Percentiles rank a stretch among this genome's conserved stretches.
Conservation (phyloP, 2,329 filamentous ascomycete genomes). For the Colletotrichum brevisporum region DNA sequence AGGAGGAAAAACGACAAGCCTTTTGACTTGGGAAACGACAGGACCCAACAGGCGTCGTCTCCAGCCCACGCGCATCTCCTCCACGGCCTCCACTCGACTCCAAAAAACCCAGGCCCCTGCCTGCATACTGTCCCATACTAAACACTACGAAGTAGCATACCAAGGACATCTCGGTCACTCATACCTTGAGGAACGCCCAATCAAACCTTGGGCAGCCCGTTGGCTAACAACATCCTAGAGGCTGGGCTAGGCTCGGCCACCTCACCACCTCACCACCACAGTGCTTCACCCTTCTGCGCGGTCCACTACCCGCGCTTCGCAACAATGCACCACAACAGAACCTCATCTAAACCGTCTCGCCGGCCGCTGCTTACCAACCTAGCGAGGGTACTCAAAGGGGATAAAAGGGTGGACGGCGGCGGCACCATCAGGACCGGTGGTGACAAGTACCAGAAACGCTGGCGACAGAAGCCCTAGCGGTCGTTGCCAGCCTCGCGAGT, state of each 20-base stretch:
- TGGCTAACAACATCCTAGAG: constrained; percentile 22
- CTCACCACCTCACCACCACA: constrained; percentile 10
- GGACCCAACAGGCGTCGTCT: constrained; percentile 3
- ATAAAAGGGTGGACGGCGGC: not conserved
- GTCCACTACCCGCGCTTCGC: constrained; percentile 8
- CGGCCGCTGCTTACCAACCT: constrained; percentile 7
- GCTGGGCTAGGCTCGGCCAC: constrained; percentile 23
- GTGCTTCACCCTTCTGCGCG: not conserved
- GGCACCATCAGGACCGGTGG: not conserved
- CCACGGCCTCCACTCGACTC: constrained; percentile 28
- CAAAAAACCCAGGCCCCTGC: constrained; percentile 22
- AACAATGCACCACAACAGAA: not conserved
- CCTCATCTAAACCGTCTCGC: not conserved
- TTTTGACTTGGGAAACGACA: constrained; percentile 13
- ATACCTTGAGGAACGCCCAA: constrained; percentile 32
- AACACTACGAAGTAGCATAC: too few species aligned
- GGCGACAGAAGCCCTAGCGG: constrained; percentile 6
- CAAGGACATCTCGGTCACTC: constrained; percentile 11
- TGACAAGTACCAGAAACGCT: not conserved
- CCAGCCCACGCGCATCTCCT: constrained; percentile 6
- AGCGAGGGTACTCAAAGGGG: not conserved
- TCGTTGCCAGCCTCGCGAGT: constrained; percentile 36
- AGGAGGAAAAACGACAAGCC: constrained; percentile 8
- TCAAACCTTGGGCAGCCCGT: constrained; percentile 24
- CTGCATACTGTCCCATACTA: not conserved